These are phyloP conservation scores for Azolla pinnata DNA, from an alignment of 75 land plant genomes.

Conservation along the genomic window DNA sequence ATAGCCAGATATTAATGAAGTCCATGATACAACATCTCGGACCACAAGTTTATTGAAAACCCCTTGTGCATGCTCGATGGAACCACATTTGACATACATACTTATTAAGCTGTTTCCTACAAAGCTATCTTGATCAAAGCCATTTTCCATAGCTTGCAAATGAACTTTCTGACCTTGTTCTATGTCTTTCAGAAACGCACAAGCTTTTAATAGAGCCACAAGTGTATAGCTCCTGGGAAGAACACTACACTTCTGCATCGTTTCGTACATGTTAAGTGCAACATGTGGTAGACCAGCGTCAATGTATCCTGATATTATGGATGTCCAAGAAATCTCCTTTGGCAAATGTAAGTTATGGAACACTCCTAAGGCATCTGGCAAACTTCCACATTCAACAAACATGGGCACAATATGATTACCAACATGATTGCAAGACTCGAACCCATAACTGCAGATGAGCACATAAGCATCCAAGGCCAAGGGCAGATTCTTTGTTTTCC, in stretches of 20 bases:
- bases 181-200: conserved; percentile 9
- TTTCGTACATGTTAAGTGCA: neutral
- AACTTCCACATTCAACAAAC: neutral
- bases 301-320: conserved; percentile 6
- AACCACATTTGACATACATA: conserved; percentile 40
- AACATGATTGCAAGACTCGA: neutral
- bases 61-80: conserved; percentile 20
- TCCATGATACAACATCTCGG: conserved; percentile 7
- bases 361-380: neutral
- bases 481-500: neutral
- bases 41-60: conserved; percentile 13
- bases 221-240: conserved; percentile 12
- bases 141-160: conserved; percentile 6
- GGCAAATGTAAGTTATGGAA: neutral
- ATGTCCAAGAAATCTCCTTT: conserved; percentile 9
- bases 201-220: conserved; percentile 7
- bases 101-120: conserved; percentile 20
- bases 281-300: neutral
- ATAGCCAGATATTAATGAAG: conserved; percentile 1
- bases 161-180: conserved; percentile 16
- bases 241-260: conserved; percentile 19
- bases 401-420: neutral
- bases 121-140: neutral
- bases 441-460: neutral
- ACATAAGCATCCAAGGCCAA: neutral